Percentiles rank a stretch among this genome's conserved stretches.
These are phyloP conservation scores for Geotrichum histeridarum DNA, from an alignment of 1,139 yeast species.

Conservation along the genomic window DNA sequence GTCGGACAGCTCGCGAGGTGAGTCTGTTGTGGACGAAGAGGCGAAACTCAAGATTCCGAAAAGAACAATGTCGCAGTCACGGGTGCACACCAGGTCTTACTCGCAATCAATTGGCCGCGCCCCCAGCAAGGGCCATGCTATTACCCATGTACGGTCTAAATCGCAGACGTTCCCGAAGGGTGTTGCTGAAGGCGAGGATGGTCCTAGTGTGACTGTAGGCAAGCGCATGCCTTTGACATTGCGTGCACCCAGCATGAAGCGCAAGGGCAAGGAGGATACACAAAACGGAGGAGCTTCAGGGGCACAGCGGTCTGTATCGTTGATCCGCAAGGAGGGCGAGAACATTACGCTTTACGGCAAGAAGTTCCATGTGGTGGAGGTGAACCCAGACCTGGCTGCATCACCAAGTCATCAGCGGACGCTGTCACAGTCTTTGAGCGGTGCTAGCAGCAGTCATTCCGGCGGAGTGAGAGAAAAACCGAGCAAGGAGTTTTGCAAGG, in stretches of 20 bases:
- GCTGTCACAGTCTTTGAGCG: background rate
- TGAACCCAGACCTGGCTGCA: slow-evolving; percentile 33
- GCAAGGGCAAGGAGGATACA: background rate
- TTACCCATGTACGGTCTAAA: slow-evolving; percentile 6
- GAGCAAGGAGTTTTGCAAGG: background rate
- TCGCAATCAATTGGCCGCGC: slow-evolving; percentile 1
- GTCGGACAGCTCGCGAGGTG: background rate
- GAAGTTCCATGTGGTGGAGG: slow-evolving; percentile 35
- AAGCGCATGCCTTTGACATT: slow-evolving; percentile 16
- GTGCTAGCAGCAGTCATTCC: no score
- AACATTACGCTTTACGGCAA: slow-evolving; percentile 33
- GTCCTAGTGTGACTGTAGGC: background rate
- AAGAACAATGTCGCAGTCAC: slow-evolving; percentile 1
- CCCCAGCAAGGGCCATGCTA: background rate
- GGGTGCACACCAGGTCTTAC: slow-evolving; percentile 2
- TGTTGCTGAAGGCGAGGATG: no score
- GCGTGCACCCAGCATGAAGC: slow-evolving; percentile 4
- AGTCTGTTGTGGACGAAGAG: background rate
- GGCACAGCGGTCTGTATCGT: slow-evolving; percentile 28
- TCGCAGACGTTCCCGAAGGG: background rate
- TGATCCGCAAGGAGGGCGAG: slow-evolving; percentile 31
- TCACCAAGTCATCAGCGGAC: slow-evolving; percentile 3
- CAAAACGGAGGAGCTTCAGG: background rate
- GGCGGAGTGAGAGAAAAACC: background rate
- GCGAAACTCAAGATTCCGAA: slow-evolving; percentile 6